Base-by-base conservation (phyloP, 768 basidiomycete species). In the Coprinopsis strossmayeri region DNA sequence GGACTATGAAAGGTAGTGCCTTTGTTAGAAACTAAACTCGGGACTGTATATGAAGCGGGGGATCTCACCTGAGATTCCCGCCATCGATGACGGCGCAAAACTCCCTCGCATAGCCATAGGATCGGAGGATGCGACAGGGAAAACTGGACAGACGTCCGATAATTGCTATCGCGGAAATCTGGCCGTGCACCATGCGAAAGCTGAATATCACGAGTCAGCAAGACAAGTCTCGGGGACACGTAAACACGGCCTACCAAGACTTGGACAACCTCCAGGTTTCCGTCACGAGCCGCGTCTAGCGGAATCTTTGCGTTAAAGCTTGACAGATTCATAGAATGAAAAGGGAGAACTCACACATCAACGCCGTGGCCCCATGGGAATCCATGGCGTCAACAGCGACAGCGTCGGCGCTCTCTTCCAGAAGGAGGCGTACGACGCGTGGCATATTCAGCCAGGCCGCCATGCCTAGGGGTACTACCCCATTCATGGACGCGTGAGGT, bases 381-480 rank as follows among this genome's bases (percentile, higher is more conserved):
- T 91, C 87, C 69, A 80, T 77, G 26, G 81, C 84, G 54, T 90
- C 82, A 2, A 88, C 85, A 5, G 81, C 75, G 20, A 90, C 78
- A 20, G 76, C 61, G 35, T 79, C 81, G 2, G 69, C 63, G 55
- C 82, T 82, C 24, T 69, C 74, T 39, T 85, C 78, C 21, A 90
- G 72, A n/a, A 90, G 66, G 34, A 80, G 56, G 48, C 69, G 69
- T n/a, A 90, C 83, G 21, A 69, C 73, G 13, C 75, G 64, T 10
- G 77, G 75, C 62, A 77, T 67, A 56, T 87, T 81, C 17, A 89
- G 71, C 85, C 86, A 90, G 1, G 87, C 80, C 5, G 87, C 84
- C 71, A 87, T 79, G 3, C 84, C 82, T 13, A 91, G 74, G 10
- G 87, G 86, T 1, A 85, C 84, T 5, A 87, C 84, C 27, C 86